These are phyloP conservation scores for Prillingera fragicola DNA, from an alignment of 1,284 basidiomycete genomes.

Conservation along the genomic window DNA sequence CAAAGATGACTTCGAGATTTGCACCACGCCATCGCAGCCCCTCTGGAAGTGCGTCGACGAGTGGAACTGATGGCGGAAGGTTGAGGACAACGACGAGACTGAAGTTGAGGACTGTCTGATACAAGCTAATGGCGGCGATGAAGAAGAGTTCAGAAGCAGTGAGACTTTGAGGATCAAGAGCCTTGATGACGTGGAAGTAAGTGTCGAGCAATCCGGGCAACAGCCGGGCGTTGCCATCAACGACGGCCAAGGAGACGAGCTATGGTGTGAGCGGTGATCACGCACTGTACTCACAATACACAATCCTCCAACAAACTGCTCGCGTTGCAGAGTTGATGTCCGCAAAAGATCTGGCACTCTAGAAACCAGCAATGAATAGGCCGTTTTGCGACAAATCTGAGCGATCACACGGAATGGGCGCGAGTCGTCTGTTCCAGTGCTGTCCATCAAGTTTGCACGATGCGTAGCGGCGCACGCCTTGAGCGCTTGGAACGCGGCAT, in stretches of 20 bases:
- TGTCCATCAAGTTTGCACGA: constrained; percentile 17
- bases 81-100: constrained; percentile 5
- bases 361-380: constrained; percentile 6
- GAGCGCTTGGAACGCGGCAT: constrained; percentile 13
- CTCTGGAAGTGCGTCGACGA: constrained; percentile 4
- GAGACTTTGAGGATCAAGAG: not conserved
- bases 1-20: constrained; percentile 7
- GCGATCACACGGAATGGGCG: constrained; percentile 6
- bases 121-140: constrained; percentile 4
- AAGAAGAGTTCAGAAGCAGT: constrained; percentile 9
- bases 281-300: not conserved
- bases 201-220: constrained; percentile 6
- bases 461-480: constrained; percentile 12
- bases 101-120: constrained; percentile 13
- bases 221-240: constrained; percentile 14
- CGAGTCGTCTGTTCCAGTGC: constrained; percentile 5
- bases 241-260: constrained; percentile 13
- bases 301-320: constrained; percentile 9
- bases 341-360: not conserved
- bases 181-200: not conserved
- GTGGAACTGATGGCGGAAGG: constrained; percentile 1
- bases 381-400: constrained; percentile 5
- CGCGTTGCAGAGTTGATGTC: constrained; percentile 4
- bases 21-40: not conserved
- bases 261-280: not conserved